Evolutionary conservation across 495 filamentous ascomycete species (phyloP).

Genomic region (Usnea hakonensis): DNA sequence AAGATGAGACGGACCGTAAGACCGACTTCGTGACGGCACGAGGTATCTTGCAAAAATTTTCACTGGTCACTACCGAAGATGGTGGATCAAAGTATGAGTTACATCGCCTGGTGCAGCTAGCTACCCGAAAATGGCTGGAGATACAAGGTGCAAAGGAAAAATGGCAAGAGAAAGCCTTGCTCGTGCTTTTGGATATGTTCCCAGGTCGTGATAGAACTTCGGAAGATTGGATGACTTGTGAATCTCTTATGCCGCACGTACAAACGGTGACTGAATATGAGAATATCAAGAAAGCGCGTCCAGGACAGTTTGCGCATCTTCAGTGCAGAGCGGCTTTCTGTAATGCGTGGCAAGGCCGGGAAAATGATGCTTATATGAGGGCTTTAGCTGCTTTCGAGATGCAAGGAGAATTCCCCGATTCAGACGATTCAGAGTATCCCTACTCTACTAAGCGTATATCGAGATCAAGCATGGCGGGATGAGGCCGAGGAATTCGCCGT

Average conservation of each 20-base stretch:
- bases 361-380: constrained; percentile 24
- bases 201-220: not conserved
- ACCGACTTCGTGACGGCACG: constrained; percentile 17
- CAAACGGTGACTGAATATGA: constrained; percentile 18
- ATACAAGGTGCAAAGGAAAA: not conserved
- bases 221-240: not conserved
- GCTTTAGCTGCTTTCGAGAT: constrained; percentile 6
- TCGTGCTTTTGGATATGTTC: not conserved
- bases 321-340: not conserved
- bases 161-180: not conserved
- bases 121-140: constrained; percentile 25
- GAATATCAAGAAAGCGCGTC: not conserved
- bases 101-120: constrained; percentile 24
- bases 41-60: constrained; percentile 20
- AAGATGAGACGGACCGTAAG: constrained; percentile 5
- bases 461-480: not conserved
- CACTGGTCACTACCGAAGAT: constrained; percentile 15
- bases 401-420: constrained; percentile 21
- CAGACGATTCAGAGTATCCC: constrained; percentile 16
- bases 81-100: constrained; percentile 12
- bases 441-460: constrained; percentile 23
- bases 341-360: constrained; percentile 17
- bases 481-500: not conserved
- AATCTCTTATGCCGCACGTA: not conserved
- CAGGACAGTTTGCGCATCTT: not conserved